Evolutionary conservation across 495 filamentous ascomycete species (phyloP).

Genomic region (Bacidia gigantensis): DNA sequence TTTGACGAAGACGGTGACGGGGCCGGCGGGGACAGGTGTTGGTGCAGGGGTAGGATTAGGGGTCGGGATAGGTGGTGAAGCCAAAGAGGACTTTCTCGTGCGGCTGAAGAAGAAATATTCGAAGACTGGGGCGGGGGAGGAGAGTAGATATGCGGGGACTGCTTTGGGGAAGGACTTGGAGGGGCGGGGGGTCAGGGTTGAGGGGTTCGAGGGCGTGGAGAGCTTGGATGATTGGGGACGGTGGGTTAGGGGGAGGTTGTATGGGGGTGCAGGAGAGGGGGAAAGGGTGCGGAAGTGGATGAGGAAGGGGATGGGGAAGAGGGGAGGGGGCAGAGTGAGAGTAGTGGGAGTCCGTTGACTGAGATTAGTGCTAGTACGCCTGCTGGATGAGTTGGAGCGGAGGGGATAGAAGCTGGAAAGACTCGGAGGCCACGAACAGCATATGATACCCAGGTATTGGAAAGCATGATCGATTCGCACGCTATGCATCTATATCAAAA

Average conservation of each 20-base stretch:
- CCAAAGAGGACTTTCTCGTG: constrained; percentile 55
- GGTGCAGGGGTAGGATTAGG: neutral
- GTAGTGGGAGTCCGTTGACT: constrained; percentile 15
- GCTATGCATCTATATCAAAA: neutral
- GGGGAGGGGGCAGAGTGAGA: constrained; percentile 2
- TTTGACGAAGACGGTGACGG: constrained; percentile 22
- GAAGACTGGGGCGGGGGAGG: constrained; percentile 53
- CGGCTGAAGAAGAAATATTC: constrained; percentile 73
- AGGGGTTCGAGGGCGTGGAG: constrained; percentile 49
- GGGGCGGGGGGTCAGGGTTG: constrained; percentile 51
- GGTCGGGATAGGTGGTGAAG: constrained; percentile 8
- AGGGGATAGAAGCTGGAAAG: neutral
- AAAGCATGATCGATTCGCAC: neutral
- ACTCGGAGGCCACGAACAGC: neutral
- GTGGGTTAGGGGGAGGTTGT: constrained; percentile 5
- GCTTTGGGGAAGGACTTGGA: constrained; percentile 57
- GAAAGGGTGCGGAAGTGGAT: neutral
- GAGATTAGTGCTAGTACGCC: constrained; percentile 7
- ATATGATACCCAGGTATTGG: neutral
- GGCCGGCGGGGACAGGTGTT: constrained; percentile 12
- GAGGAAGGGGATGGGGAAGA: neutral
- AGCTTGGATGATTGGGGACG: constrained; percentile 53
- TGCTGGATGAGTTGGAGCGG: neutral
- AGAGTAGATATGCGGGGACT: constrained; percentile 67
- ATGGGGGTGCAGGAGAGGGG: neutral